phyloP scores from a whole-genome alignment of 352 stramenopile genomes.

The Pythium insidiosum region DNA sequence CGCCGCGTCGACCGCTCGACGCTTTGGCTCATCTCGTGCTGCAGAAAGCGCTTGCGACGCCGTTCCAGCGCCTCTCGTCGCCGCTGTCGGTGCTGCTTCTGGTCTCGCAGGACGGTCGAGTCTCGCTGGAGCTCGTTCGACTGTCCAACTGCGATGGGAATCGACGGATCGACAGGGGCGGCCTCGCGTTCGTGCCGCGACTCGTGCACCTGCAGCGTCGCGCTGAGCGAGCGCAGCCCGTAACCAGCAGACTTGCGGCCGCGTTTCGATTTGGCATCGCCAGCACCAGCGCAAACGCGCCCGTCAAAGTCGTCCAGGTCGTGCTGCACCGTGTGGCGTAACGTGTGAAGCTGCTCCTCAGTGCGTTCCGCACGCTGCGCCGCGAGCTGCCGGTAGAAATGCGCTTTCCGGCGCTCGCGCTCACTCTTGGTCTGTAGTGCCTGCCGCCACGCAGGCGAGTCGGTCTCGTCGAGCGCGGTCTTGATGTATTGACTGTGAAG shows the following conservation, averaged over 20 bases:
- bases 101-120: constrained; percentile 28
- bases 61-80: constrained; percentile 41
- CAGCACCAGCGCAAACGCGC: neutral
- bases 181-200: neutral
- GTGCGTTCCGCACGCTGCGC: constrained; percentile 29
- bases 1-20: neutral
- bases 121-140: constrained; percentile 1
- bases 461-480: constrained; percentile 55
- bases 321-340: constrained; percentile 35
- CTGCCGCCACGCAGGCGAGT: constrained; percentile 54
- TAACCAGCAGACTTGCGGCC: constrained; percentile 51
- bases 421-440: constrained; percentile 51
- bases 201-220: constrained; percentile 20
- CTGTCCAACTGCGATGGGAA: constrained; percentile 6
- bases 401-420: constrained; percentile 40
- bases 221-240: constrained; percentile 52
- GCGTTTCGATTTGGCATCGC: neutral
- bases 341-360: constrained; percentile 38
- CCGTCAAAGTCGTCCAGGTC: constrained; percentile 63
- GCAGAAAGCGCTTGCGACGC: constrained; percentile 53
- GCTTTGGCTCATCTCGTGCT: constrained; percentile 23
- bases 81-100: constrained; percentile 37
- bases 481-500: constrained; percentile 72
- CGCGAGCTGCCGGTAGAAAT: constrained; percentile 49
- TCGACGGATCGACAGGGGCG: constrained; percentile 2